Evolutionary conservation across 495 filamentous ascomycete genomes (phyloP), one percentile per base, ranked within the genome.

Genomic region (Pyrenula massariospora): DNA sequence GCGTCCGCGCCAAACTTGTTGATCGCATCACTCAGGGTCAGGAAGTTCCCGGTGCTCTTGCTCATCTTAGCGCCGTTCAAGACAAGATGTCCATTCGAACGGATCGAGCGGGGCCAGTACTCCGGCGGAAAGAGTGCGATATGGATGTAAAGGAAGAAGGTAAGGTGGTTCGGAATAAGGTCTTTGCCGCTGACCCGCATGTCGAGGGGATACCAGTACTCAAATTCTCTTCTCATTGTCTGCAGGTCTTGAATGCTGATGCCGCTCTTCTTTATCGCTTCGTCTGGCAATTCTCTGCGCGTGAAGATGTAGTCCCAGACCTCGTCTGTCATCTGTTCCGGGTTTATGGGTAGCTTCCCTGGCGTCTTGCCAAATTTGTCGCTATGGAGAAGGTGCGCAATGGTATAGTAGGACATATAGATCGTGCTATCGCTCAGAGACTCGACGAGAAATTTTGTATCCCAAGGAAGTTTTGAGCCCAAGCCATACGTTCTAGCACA

Each of bases 21-120:
- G 20, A 91, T 83, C 3, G 88, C 81, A 53, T 95, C 87, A 59
- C 84, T 81, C 23, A 98, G 75, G 21, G 92, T 98, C 64, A 98
- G 77, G 75, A 98, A 98, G 72, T 96, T 96, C 62, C 92, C 90
- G 3, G 89, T 94, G 57, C 81, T 86, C 74, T 98, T 98, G 69
- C 81, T 84, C 93, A 97, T 96, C 77, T 96, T 98, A 60, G 94
- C 88, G 42, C 91, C 91, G 65, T 96, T 97, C 52, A 97, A 79
- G 65, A 94, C 81, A 58, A 96, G 78, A 72, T 96, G 92, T 8
- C 93, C 93, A 66, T 98, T 98, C 48, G 84, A 83, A 55, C 93
- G 84, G 55, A 97, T 74, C 53, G 83, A 83, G 53, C 77, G 77
- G 19, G 91, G 92, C 90, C 91, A 95, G 75, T 87, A 90, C 63